Percentiles rank a stretch among this genome's conserved stretches.
phyloP scores from a whole-genome alignment of 2,329 filamentous ascomycete species.

The Verticillium zaregamsianum region DNA sequence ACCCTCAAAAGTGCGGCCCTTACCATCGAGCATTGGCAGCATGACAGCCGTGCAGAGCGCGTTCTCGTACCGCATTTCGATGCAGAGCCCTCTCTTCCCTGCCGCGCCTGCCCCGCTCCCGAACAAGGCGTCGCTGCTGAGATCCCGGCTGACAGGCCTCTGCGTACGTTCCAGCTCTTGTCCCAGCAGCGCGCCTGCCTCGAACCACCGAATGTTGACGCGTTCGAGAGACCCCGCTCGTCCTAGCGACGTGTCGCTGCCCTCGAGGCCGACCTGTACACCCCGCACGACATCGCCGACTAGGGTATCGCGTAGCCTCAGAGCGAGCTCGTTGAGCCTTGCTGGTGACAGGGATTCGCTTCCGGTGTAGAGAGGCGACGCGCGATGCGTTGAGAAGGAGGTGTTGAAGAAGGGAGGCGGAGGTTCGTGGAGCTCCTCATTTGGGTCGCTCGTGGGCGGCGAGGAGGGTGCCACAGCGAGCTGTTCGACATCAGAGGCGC shows the following conservation, averaged over 20 bases:
- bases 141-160: slow-evolving; percentile 1
- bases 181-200: slow-evolving; percentile 24
- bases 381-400: slow-evolving; percentile 53
- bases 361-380: slow-evolving; percentile 49
- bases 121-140: slow-evolving; percentile 5
- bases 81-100: slow-evolving; percentile 29
- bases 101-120: background rate
- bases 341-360: slow-evolving; percentile 27
- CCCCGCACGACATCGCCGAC: slow-evolving; percentile 58
- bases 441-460: background rate
- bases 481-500: background rate
- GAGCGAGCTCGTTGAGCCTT: slow-evolving; percentile 39
- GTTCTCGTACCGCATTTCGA: slow-evolving; percentile 50
- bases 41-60: slow-evolving; percentile 46
- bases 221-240: slow-evolving; percentile 38
- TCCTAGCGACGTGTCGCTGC: slow-evolving; percentile 33
- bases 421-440: slow-evolving; percentile 13
- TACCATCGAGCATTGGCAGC: slow-evolving; percentile 29
- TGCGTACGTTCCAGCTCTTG: slow-evolving; percentile 10
- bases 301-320: slow-evolving; percentile 47
- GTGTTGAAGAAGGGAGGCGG: slow-evolving; percentile 50
- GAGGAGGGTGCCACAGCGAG: background rate
- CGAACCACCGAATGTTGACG: slow-evolving; percentile 45
- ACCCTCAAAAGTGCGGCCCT: background rate
- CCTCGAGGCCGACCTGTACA: slow-evolving; percentile 47